A percentile compares a stretch with the other conserved stretches of the same genome.
phyloP scores from a whole-genome alignment of 129 eudicot species.

The Glebionis coronaria region DNA sequence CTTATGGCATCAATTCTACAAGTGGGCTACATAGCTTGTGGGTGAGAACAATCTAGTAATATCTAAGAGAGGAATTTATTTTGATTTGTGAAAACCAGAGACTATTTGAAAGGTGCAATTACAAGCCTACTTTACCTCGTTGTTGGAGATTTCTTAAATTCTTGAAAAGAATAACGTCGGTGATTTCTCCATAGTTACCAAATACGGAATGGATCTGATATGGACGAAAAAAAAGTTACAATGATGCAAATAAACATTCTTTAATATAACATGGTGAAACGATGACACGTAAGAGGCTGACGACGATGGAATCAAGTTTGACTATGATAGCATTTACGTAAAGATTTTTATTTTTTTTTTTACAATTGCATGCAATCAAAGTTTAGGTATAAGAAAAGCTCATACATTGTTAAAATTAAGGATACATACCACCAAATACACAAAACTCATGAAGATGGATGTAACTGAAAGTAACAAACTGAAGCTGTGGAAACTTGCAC shows the following conservation, averaged over 20 bases:
- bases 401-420: no score
- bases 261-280: conserved; percentile 13
- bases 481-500: no score
- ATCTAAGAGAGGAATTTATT: no score
- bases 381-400: no score
- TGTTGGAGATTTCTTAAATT: conserved; percentile 51
- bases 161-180: conserved; percentile 65
- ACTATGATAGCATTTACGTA: conserved; percentile 15
- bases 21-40: conserved; percentile 6
- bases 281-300: conserved; percentile 10
- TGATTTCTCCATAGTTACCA: conserved; percentile 58
- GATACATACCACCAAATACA: neutral
- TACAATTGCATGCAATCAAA: no score
- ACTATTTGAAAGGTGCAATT: neutral
- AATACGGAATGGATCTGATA: conserved; percentile 58
- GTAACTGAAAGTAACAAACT: neutral
- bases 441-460: conserved; percentile 16
- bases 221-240: conserved; percentile 5
- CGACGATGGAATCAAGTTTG: neutral
- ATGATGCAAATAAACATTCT: neutral
- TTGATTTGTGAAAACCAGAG: no score
- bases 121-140: conserved; percentile 45
- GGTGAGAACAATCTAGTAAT: neutral
- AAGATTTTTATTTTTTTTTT: no score
- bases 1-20: neutral